Percentiles rank a stretch among this genome's conserved stretches.
These are phyloP conservation scores for Cladorrhinum samala DNA, from an alignment of 495 filamentous ascomycete genomes.

Conservation along the genomic window DNA sequence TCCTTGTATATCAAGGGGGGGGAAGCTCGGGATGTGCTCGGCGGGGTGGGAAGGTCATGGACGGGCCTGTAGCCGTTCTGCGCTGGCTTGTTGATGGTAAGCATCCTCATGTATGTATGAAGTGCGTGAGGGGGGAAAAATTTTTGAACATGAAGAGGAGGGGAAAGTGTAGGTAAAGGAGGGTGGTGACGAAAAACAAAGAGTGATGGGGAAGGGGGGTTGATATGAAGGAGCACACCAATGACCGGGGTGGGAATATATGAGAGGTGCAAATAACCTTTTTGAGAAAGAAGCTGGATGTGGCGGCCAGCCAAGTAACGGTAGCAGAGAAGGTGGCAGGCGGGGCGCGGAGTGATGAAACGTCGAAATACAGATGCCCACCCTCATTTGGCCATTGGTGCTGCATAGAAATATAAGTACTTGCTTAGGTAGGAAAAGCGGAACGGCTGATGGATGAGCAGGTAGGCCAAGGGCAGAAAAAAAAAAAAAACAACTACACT, in stretches of 20 bases:
- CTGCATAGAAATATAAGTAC: constrained; percentile 30
- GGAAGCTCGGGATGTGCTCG: constrained; percentile 54
- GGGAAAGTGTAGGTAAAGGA: constrained; percentile 5
- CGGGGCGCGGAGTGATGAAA: constrained; percentile 46
- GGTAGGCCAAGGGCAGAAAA: constrained; percentile 14
- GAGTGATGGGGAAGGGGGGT: constrained; percentile 3
- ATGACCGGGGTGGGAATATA: constrained; percentile 18
- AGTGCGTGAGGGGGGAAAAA: constrained; percentile 6
- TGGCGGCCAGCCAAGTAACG: constrained; percentile 47
- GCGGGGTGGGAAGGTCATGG: constrained; percentile 63
- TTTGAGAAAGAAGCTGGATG: constrained; percentile 44
- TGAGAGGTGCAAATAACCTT: constrained; percentile 46
- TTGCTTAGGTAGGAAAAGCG: constrained; percentile 24
- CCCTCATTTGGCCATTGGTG: constrained; percentile 42
- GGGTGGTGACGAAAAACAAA: constrained; percentile 12
- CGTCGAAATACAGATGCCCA: constrained; percentile 40
- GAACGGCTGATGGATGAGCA: constrained; percentile 22
- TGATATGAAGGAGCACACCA: constrained; percentile 4
- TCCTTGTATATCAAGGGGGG: constrained; percentile 50
- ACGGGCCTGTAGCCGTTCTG: constrained; percentile 60
- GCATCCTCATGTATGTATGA: constrained; percentile 45
- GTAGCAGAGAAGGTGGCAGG: constrained; percentile 33
- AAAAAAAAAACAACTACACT: constrained; percentile 15
- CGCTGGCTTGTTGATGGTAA: constrained; percentile 62
- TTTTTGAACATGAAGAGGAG: not conserved